Evolutionary conservation across 169 alveolate species (phyloP).

Genomic region (Eimeria zaria): DNA sequence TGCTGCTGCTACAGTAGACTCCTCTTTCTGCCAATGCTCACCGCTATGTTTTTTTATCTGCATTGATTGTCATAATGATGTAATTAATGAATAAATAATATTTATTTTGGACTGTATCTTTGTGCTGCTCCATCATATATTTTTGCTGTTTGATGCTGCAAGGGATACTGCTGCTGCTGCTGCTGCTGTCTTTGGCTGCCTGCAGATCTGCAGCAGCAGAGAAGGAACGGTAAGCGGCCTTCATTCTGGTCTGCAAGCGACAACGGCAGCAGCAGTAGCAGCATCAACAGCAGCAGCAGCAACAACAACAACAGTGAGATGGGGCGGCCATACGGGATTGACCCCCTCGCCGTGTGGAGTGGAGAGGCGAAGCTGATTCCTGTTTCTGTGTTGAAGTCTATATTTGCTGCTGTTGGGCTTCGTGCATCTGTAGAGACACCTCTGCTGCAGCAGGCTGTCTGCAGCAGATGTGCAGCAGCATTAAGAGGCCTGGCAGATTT

Average conservation of each 20-base stretch:
- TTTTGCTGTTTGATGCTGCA: background rate
- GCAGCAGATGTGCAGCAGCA: constrained; percentile 79
- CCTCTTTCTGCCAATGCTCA: background rate
- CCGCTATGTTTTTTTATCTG: background rate
- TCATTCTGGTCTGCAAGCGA: constrained; percentile 29
- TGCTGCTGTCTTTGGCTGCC: constrained; percentile 10
- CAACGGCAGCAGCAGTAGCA: no score
- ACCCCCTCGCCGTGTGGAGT: constrained; percentile 76
- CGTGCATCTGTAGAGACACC: constrained; percentile 78
- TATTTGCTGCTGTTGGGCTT: constrained; percentile 47
- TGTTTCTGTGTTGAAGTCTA: background rate
- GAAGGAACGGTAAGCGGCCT: constrained; percentile 50
- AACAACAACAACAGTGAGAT: constrained; percentile 19
- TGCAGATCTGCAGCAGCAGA: constrained; percentile 62
- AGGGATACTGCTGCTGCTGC: background rate
- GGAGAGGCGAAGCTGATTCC: constrained; percentile 81
- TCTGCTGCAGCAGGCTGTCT: constrained; percentile 77
- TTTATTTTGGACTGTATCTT: background rate
- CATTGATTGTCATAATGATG: no score
- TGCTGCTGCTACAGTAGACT: background rate
- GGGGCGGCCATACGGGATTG: constrained; percentile 70
- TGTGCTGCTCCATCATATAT: background rate
- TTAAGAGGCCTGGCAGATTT: constrained; percentile 74
- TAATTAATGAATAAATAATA: no score
- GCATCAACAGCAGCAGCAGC: constrained; percentile 39